phyloP scores from a whole-genome alignment of 140 eudicot species.

The Ambrosia hybrid region DNA sequence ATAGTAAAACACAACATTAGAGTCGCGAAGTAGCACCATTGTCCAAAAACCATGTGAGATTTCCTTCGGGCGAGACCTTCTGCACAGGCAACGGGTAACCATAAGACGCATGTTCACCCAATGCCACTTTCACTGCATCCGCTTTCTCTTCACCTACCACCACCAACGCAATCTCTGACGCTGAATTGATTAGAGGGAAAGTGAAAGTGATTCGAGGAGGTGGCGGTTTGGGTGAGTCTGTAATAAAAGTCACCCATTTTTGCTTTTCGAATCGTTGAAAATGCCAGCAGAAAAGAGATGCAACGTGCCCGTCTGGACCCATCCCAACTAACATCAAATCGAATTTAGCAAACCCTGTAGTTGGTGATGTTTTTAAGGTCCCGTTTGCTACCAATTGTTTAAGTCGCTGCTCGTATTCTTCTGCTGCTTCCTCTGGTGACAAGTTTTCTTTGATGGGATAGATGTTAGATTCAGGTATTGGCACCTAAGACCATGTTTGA shows the following conservation, averaged over 20 bases:
- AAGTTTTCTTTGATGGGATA: constrained; percentile 13
- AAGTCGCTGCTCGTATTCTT: constrained; percentile 43
- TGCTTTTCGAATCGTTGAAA: constrained; percentile 36
- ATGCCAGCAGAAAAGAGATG: constrained; percentile 50
- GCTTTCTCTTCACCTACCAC: constrained; percentile 42
- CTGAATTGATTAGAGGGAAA: constrained; percentile 44
- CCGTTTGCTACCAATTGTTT: constrained; percentile 34
- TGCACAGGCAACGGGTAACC: constrained; percentile 43
- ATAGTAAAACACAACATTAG: background rate
- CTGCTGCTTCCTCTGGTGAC: constrained; percentile 45
- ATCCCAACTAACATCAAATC: constrained; percentile 31
- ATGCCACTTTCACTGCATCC: constrained; percentile 34
- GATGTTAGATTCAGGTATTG: constrained; percentile 34
- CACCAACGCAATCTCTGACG: constrained; percentile 46
- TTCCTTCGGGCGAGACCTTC: constrained; percentile 47
- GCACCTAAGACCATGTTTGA: constrained; percentile 26
- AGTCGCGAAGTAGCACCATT: constrained; percentile 32
- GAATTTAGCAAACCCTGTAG: constrained; percentile 34
- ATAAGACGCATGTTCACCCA: constrained; percentile 23
- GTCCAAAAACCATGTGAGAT: constrained; percentile 46
- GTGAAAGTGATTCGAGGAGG: constrained; percentile 48
- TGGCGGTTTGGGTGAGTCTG: constrained; percentile 53
- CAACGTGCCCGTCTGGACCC: constrained; percentile 59
- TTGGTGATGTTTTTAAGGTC: constrained; percentile 22
- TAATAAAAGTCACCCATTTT: constrained; percentile 48